A percentile compares a stretch with the other conserved stretches of the same genome.
Conservation (phyloP, 208 protist species). For the Naegleria fowleri region DNA sequence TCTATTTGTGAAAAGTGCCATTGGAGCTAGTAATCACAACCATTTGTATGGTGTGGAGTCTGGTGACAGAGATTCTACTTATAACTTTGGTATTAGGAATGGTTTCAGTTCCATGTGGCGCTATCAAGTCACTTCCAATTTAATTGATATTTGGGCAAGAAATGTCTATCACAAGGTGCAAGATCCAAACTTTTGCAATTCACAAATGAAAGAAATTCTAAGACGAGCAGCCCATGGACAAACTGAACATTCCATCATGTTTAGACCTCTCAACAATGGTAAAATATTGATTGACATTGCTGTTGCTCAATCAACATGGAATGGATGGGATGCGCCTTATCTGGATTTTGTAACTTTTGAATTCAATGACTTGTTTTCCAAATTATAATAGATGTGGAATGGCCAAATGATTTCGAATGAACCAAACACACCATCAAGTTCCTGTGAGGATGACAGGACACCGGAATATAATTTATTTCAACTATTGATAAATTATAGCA, state of each 20-base stretch:
- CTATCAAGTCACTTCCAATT: conserved; percentile 1
- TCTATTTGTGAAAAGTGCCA: background rate
- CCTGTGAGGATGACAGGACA: background rate
- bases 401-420: background rate
- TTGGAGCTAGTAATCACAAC: background rate
- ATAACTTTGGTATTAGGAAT: background rate
- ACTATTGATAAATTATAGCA: too few species aligned
- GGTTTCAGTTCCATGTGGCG: background rate
- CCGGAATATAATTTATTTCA: background rate
- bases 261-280: background rate
- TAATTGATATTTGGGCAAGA: background rate
- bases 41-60: background rate
- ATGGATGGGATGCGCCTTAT: conserved; percentile 1
- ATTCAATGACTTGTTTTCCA: background rate
- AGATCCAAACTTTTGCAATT: background rate
- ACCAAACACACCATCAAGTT: background rate
- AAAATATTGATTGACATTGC: background rate
- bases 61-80: background rate
- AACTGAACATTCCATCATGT: background rate
- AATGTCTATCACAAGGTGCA: background rate
- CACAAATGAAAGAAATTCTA: background rate
- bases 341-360: background rate
- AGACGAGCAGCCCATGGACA: background rate
- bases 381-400: too few species aligned
- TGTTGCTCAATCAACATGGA: background rate